Conservation (phyloP, 176 grass and related monocot genomes). For the Calamus simplicifolius region DNA sequence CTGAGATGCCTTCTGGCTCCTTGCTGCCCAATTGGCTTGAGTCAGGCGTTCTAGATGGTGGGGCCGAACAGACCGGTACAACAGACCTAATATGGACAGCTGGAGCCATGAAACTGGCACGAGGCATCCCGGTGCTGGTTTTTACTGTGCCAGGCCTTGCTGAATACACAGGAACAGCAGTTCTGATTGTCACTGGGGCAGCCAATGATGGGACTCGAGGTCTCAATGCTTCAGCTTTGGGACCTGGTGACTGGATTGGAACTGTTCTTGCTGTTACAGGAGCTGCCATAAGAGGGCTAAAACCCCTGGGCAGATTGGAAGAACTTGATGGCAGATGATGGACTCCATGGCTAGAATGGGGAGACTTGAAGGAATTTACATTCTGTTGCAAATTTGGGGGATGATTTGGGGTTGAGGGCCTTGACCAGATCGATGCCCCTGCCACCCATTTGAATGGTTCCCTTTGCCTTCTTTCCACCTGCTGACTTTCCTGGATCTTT, state of each 20-base stretch:
- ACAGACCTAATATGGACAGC: constrained; percentile 14
- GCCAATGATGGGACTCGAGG: constrained; percentile 35
- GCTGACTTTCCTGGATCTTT: constrained; percentile 9
- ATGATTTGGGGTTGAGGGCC: constrained; percentile 8
- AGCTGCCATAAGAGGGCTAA: constrained; percentile 8
- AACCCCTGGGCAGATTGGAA: neutral
- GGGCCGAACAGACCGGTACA: constrained; percentile 3
- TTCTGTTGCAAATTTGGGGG: constrained; percentile 2
- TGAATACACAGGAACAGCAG: constrained; percentile 46
- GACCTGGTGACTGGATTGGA: constrained; percentile 1
- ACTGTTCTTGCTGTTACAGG: neutral
- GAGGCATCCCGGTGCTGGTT: neutral
- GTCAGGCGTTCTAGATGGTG: constrained; percentile 13
- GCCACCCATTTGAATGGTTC: constrained; percentile 6
- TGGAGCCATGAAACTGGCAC: neutral
- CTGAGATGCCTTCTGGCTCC: neutral
- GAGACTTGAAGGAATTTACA: constrained; percentile 4
- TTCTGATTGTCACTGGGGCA: constrained; percentile 41
- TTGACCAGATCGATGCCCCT: neutral
- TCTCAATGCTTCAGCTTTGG: constrained; percentile 15
- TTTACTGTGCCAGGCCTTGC: constrained; percentile 25
- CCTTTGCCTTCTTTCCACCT: constrained; percentile 6
- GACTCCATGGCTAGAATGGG: constrained; percentile 6
- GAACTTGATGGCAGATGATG: constrained; percentile 5
- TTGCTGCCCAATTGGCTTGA: neutral